Percentiles rank a stretch among this genome's conserved stretches.
These are phyloP conservation scores for Phytophthora sojae DNA, from an alignment of 352 stramenopile genomes.

Conservation along the genomic window DNA sequence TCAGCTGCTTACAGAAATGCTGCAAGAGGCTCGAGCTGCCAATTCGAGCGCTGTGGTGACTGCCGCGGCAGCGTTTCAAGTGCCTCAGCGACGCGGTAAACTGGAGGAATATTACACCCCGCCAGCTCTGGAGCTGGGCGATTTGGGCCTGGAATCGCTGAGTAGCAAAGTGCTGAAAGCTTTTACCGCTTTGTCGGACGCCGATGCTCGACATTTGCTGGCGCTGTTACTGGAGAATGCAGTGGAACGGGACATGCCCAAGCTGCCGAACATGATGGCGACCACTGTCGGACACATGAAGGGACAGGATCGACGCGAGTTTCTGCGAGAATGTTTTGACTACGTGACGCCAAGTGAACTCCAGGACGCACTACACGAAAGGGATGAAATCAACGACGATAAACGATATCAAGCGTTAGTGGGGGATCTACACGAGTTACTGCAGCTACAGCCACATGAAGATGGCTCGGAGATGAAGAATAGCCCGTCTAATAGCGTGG, in stretches of 20 bases:
- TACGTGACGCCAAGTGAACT: slow-evolving; percentile 58
- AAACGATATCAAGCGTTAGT: slow-evolving; percentile 62
- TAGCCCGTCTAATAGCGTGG: slow-evolving; percentile 5
- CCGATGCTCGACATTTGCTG: slow-evolving; percentile 52
- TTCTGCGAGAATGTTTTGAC: slow-evolving; percentile 71
- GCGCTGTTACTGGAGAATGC: slow-evolving; percentile 48
- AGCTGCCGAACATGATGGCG: slow-evolving; percentile 51
- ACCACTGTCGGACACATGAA: slow-evolving; percentile 53
- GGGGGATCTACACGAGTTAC: slow-evolving; percentile 54
- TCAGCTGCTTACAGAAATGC: slow-evolving; percentile 44
- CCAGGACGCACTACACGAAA: slow-evolving; percentile 54
- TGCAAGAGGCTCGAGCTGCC: slow-evolving; percentile 42
- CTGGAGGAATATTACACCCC: slow-evolving; percentile 28
- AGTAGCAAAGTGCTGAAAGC: slow-evolving; percentile 56
- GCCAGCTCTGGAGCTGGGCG: slow-evolving; percentile 38
- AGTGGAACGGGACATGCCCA: slow-evolving; percentile 43
- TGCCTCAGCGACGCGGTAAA: slow-evolving; percentile 19
- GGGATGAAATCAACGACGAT: slow-evolving; percentile 67
- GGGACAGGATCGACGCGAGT: slow-evolving; percentile 47
- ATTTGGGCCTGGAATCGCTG: slow-evolving; percentile 58
- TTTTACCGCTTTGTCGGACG: slow-evolving; percentile 46
- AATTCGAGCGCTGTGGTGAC: slow-evolving; percentile 17
- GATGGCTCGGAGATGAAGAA: neutral
- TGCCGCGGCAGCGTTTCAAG: slow-evolving; percentile 18
- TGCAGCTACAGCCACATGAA: slow-evolving; percentile 28